Evolutionary conservation across 192 early-diverging fungal genomes (phyloP), one percentile per base, ranked within the genome.

Genomic region (Coemansia sp.): DNA sequence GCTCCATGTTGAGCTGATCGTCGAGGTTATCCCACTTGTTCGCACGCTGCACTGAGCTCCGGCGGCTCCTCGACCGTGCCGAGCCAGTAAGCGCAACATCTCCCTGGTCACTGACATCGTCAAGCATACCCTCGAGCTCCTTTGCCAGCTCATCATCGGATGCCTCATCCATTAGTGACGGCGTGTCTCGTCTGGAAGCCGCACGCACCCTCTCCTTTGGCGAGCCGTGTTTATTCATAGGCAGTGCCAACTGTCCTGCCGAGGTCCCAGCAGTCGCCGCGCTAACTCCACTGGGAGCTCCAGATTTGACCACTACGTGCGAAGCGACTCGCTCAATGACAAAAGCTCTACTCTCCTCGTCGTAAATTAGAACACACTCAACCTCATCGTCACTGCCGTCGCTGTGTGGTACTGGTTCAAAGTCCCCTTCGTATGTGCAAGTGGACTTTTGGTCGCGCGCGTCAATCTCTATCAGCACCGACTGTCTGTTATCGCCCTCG

Each of bases 351-450:
- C 63, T 63, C 39, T 82, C 75, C 7, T 67, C 65, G 36, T 82
- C 80, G 36, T 82, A 82, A 23, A 82, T 62, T 41, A 82, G 38
- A 6, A 82, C 66, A 39, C 80, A 82, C 10, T 76, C 69, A 27
- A 82, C 44, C 12, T 55, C 59, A 3, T 44, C 53, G 29, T 63
- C 67, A 31, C n/a, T 11, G 6, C 25, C 25, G 29, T 63, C 67
- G 39, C n/a, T 12, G 7, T 55, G 23, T 12, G 41, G 8, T n/a
- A 39, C 59, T 2, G 59, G 59, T 57, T 75, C 80, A 58, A 58
- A 74, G 21, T 82, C 80, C 23, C 80, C 80, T 25, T 82, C 80
- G 48, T 77, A 82, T 36, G 72, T 75, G 53, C 72, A 82, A 9
- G 63, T 58, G 0, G 75, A 36, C 41, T 77, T 77, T 50, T 75